phyloP scores from a whole-genome alignment of 1,139 yeast genomes.

The Komagataea norvegica region DNA sequence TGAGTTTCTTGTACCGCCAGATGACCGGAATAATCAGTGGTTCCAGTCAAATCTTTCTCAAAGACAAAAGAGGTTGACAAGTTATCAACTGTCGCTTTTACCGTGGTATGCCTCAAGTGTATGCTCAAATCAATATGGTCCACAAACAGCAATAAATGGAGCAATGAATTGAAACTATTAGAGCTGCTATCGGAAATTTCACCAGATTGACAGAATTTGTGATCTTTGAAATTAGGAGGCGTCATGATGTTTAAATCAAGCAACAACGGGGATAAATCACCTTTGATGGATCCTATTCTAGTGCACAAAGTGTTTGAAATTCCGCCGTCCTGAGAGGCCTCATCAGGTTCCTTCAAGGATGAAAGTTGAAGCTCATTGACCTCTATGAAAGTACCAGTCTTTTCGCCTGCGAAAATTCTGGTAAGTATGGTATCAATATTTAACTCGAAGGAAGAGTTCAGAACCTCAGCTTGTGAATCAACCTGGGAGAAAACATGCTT shows the following conservation, averaged over 20 bases:
- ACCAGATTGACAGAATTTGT: too few relatives aligned
- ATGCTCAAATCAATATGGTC: neutral
- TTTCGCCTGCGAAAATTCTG: neutral
- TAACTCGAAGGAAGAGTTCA: neutral
- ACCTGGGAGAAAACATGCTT: slow-evolving; percentile 34
- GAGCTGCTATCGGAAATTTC: too few relatives aligned
- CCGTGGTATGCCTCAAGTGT: neutral
- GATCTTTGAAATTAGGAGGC: too few relatives aligned
- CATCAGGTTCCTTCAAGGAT: neutral
- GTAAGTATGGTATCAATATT: neutral
- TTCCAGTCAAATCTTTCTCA: neutral
- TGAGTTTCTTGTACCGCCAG: neutral
- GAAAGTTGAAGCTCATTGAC: slow-evolving; percentile 16
- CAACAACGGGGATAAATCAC: neutral
- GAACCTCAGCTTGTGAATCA: neutral
- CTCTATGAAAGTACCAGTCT: slow-evolving; percentile 8
- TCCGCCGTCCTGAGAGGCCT: neutral
- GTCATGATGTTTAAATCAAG: neutral
- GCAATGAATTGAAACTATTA: neutral
- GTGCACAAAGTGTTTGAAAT: neutral
- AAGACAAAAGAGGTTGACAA: slow-evolving; percentile 3
- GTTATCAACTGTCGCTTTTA: neutral
- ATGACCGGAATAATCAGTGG: neutral
- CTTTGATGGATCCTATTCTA: neutral
- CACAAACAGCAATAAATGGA: neutral